These are phyloP conservation scores for Eucalyptus tenuipes DNA, from an alignment of 345 rosid genomes.

Conservation along the genomic window DNA sequence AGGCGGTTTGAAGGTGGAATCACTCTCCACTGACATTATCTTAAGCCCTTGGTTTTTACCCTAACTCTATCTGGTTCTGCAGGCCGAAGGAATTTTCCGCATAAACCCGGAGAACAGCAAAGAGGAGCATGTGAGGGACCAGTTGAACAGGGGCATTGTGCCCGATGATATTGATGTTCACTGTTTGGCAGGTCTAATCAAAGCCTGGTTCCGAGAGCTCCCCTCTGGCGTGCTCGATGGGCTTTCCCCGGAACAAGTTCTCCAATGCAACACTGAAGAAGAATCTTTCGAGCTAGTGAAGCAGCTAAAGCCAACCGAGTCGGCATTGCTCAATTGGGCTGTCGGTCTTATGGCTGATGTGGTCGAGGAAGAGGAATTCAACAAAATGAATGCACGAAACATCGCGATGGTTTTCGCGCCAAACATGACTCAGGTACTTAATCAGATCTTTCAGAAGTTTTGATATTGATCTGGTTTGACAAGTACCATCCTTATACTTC, in stretches of 20 bases:
- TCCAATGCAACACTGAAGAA: constrained; percentile 74
- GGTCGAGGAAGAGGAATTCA: constrained; percentile 78
- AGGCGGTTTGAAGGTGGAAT: constrained; percentile 68
- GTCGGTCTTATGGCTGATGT: constrained; percentile 94
- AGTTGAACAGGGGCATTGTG: constrained; percentile 80
- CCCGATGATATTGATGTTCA: constrained; percentile 85
- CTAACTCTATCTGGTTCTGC: not conserved
- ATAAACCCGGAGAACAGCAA: constrained; percentile 94
- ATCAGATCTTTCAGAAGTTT: not conserved
- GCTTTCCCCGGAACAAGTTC: constrained; percentile 90
- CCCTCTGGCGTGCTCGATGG: constrained; percentile 95
- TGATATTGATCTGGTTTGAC: not conserved
- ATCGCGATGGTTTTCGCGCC: constrained; percentile 96
- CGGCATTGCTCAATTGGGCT: constrained; percentile 87
- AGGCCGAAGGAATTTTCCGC: constrained; percentile 97
- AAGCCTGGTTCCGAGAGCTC: constrained; percentile 98
- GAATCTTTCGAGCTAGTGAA: constrained; percentile 58
- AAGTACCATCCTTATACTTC: not conserved
- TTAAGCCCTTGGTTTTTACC: not conserved
- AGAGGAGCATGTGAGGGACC: constrained; percentile 88
- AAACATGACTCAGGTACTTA: constrained; percentile 83
- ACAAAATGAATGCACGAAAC: constrained; percentile 93
- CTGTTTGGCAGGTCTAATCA: constrained; percentile 90
- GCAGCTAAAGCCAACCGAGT: constrained; percentile 80
- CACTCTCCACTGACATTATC: not conserved